Evolutionary conservation across 495 filamentous ascomycete species (phyloP), one percentile per base, ranked within the genome.

Genomic region (Trichoderma virens): DNA sequence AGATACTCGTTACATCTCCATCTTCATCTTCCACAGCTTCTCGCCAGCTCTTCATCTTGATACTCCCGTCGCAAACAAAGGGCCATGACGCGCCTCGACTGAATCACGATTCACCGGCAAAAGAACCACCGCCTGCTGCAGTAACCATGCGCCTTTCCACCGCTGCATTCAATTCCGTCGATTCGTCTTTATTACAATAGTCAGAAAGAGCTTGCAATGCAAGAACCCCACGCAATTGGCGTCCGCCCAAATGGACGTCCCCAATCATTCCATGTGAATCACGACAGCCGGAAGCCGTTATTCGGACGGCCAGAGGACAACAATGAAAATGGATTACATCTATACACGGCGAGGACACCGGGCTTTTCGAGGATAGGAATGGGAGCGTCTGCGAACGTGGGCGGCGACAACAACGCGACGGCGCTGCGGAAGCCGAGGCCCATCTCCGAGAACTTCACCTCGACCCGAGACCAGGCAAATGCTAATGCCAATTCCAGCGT

Each of bases 161-260:
- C 51, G n/a, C 25, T 30, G 51, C 51, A 56, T 27, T 30, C 1
- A 27, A 56, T 5, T 30, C 13, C 14, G 25, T 30, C 25, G 23
- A 56, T 56, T 56, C 20, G 25, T 27, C 7, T 27, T 5, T 5
- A 13, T 56, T 5, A 47, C 43, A 47, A 23, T 47, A 47, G 43
- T 20, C n/a, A 47, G 18, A 18, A 56, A 18, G 23, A 28, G 25
- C 11, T n/a, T 30, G 51, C 51, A 9, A 56, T 56, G 51, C 51
- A 27, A 73, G 39, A 68, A 67, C 20, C 23, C 20, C 23, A 56
- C 23, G 51, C 51, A 56, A 28, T 59, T 25, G 43, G 43, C 28
- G 18, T 39, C 27, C 45, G 47, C 14, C 31, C 62, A 0, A 64
- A 41, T n/a, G 62, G 62, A 5, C 62, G 45, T 9, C 14, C 28